A percentile compares a stretch with the other conserved stretches of the same genome.
Evolutionary conservation across 805 yeast genomes (phyloP).

Genomic region (Jamesozyma spencerorum): DNA sequence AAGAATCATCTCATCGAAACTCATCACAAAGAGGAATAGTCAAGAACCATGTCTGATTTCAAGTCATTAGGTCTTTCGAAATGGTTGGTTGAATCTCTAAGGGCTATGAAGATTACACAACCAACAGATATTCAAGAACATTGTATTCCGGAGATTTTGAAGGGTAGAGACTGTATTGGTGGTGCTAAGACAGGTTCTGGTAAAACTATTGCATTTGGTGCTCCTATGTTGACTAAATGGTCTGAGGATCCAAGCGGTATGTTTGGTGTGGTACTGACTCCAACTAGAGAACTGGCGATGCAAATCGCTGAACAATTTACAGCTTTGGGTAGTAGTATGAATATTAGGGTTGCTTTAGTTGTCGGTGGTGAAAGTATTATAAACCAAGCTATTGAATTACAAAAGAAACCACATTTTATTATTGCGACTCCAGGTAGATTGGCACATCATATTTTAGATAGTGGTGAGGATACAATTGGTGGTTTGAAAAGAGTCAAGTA

Average conservation of each 20-base stretch:
- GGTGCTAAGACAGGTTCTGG: slow-evolving; percentile 99
- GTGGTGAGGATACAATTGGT: slow-evolving; percentile 64
- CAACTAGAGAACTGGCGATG: slow-evolving; percentile 87
- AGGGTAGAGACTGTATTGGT: slow-evolving; percentile 83
- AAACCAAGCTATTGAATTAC: slow-evolving; percentile 75
- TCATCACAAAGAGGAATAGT: neutral
- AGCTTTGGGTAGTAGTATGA: slow-evolving; percentile 85
- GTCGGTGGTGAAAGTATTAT: slow-evolving; percentile 95
- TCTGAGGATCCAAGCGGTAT: slow-evolving; percentile 92
- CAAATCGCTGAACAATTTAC: slow-evolving; percentile 96
- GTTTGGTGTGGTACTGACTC: slow-evolving; percentile 81
- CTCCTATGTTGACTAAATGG: slow-evolving; percentile 94
- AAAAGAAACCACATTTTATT: slow-evolving; percentile 82
- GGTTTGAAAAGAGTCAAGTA: slow-evolving; percentile 60
- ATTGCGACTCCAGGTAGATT: slow-evolving; percentile 96
- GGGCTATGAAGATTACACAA: slow-evolving; percentile 67
- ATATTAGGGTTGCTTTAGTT: slow-evolving; percentile 68
- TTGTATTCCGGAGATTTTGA: slow-evolving; percentile 78
- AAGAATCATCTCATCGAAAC: slow-evolving; percentile 1
- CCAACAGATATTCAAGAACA: slow-evolving; percentile 85
- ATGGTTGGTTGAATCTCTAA: slow-evolving; percentile 78
- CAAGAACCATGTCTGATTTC: slow-evolving; percentile 1
- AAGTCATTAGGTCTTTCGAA: slow-evolving; percentile 58
- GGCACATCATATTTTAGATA: slow-evolving; percentile 80
- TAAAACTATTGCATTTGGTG: slow-evolving; percentile 94